A percentile compares a stretch with the other conserved stretches of the same genome.
phyloP scores from a whole-genome alignment of 1,139 yeast genomes.

The Debaryomycetaceae sp. region DNA sequence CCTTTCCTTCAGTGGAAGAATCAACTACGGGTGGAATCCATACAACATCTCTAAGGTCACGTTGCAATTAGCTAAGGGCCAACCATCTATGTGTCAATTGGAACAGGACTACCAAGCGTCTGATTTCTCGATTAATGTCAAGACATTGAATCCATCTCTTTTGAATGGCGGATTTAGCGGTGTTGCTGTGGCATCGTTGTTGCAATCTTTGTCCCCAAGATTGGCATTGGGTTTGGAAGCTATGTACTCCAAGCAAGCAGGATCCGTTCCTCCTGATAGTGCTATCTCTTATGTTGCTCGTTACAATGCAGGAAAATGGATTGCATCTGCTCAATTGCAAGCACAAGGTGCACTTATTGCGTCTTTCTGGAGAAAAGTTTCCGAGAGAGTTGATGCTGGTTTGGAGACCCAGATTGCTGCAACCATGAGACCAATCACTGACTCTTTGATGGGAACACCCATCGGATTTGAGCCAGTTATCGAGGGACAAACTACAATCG shows the following conservation, averaged over 20 bases:
- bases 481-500: conserved; percentile 90
- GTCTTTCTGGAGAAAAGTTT: conserved; percentile 90
- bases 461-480: conserved; percentile 76
- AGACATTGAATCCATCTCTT: conserved; percentile 85
- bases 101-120: conserved; percentile 94
- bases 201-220: conserved; percentile 83
- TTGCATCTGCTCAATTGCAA: conserved; percentile 90
- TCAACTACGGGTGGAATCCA: conserved; percentile 89
- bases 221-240: conserved; percentile 91
- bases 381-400: conserved; percentile 95
- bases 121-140: conserved; percentile 85
- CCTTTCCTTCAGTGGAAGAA: conserved; percentile 78
- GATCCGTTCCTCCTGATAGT: conserved; percentile 82
- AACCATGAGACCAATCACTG: conserved; percentile 73
- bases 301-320: conserved; percentile 85
- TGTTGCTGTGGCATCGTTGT: conserved; percentile 84
- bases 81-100: conserved; percentile 91
- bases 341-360: conserved; percentile 89
- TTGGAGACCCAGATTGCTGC: conserved; percentile 86
- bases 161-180: conserved; percentile 68
- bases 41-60: conserved; percentile 79
- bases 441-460: conserved; percentile 78
- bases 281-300: conserved; percentile 90
- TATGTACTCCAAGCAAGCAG: conserved; percentile 77
- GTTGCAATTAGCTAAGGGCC: conserved; percentile 83